A percentile compares a stretch with the other conserved stretches of the same genome.
Evolutionary conservation across 306 rosid species (phyloP).

Genomic region (Psophocarpus tetragonolobus): DNA sequence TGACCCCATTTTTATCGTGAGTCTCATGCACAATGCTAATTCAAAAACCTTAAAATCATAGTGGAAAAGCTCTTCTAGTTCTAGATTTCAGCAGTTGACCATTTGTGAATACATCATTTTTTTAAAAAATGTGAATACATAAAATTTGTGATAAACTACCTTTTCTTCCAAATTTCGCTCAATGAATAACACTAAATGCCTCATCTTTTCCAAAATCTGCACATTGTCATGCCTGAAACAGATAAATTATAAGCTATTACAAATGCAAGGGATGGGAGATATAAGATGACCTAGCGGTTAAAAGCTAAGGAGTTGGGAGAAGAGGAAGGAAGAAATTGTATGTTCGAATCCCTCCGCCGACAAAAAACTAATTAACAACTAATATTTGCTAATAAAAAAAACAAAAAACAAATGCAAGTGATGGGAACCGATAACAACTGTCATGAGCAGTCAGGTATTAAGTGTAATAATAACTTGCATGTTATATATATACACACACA

Average conservation of each 20-base stretch:
- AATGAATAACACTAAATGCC: conserved; percentile 84
- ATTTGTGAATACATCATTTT: not conserved
- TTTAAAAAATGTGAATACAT: no score
- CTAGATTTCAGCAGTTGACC: not conserved
- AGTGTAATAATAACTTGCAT: not conserved
- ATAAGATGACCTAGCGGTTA: no score
- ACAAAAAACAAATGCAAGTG: conserved; percentile 14
- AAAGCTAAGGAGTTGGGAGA: no score
- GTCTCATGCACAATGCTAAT: conserved; percentile 12
- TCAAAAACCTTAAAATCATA: conserved; percentile 25
- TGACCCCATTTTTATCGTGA: conserved; percentile 21
- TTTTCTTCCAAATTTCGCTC: conserved; percentile 86
- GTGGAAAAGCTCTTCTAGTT: not conserved
- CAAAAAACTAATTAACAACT: no score
- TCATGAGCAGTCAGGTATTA: not conserved
- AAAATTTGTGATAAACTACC: conserved; percentile 47
- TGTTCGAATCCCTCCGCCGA: no score
- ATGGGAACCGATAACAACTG: not conserved
- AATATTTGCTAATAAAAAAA: no score
- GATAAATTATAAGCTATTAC: conserved; percentile 26
- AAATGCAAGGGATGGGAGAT: not conserved
- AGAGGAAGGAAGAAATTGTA: no score
- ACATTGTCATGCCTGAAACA: conserved; percentile 88
- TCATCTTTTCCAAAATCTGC: conserved; percentile 87
- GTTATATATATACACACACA: no score